Conservation (phyloP, 805 yeast species). For the Candida krabiensis region DNA sequence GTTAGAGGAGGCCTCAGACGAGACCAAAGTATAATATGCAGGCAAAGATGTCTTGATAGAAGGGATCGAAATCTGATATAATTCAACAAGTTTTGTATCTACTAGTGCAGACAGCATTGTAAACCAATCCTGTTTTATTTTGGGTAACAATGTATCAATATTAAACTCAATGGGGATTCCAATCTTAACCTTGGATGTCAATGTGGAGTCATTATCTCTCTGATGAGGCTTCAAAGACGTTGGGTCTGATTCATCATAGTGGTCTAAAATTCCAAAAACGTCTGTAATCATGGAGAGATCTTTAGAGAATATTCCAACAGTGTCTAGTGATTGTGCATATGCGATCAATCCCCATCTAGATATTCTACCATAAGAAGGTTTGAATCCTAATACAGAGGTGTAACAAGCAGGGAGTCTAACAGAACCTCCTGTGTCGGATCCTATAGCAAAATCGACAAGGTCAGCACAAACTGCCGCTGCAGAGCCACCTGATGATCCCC, state of each 20-base stretch:
- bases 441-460: constrained; percentile 72
- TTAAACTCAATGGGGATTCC: constrained; percentile 76
- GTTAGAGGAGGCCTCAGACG: constrained; percentile 94
- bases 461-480: constrained; percentile 87
- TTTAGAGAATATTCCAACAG: constrained; percentile 79
- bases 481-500: constrained; percentile 96
- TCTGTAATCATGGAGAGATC: constrained; percentile 41
- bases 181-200: constrained; percentile 38
- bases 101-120: constrained; percentile 44
- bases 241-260: constrained; percentile 74
- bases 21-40: constrained; percentile 82
- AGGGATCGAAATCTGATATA: constrained; percentile 71
- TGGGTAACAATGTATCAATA: constrained; percentile 51
- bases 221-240: constrained; percentile 50
- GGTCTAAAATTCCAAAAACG: constrained; percentile 59
- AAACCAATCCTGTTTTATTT: constrained; percentile 49
- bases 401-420: constrained; percentile 90
- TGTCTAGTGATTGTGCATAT: constrained; percentile 92
- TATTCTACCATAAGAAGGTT: constrained; percentile 90
- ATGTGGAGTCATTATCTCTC: constrained; percentile 29
- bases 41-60: constrained; percentile 66
- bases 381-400: constrained; percentile 81
- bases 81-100: constrained; percentile 47
- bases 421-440: constrained; percentile 98
- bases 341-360: constrained; percentile 92